A percentile compares a stretch with the other conserved stretches of the same genome.
phyloP scores from a whole-genome alignment of 257 asterid species.

The Petrea volubilis region DNA sequence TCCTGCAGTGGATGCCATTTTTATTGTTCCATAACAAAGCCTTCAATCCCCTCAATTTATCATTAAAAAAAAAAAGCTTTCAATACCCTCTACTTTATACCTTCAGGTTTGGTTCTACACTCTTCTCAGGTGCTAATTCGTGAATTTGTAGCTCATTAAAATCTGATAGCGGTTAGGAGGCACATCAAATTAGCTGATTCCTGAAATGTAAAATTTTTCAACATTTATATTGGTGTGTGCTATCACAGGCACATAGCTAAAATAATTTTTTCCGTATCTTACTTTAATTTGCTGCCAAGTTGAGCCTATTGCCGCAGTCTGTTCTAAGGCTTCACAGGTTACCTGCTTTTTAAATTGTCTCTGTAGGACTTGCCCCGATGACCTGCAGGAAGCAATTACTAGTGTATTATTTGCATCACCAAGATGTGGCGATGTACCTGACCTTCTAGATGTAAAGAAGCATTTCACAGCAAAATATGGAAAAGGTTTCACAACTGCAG shows the following conservation, averaged over 20 bases:
- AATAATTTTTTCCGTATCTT: background rate
- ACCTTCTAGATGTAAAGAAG: constrained; percentile 75
- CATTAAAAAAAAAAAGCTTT: too few species aligned
- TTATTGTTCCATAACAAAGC: too few species aligned
- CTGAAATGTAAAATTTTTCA: background rate
- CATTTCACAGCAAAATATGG: constrained; percentile 80
- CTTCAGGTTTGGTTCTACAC: too few species aligned
- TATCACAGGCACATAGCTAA: background rate
- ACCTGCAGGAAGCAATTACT: constrained; percentile 92
- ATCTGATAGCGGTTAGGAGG: too few species aligned
- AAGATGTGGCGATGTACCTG: constrained; percentile 95
- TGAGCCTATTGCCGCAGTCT: constrained; percentile 10
- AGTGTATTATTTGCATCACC: constrained; percentile 88
- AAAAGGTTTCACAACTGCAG: constrained; percentile 69
- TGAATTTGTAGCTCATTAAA: too few species aligned
- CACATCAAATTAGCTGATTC: constrained; percentile 4
- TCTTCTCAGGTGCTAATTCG: too few species aligned
- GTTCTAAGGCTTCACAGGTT: constrained; percentile 17
- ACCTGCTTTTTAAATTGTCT: constrained; percentile 23
- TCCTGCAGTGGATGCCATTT: too few species aligned
- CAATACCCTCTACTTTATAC: too few species aligned
- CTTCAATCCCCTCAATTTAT: too few species aligned
- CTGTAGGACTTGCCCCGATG: constrained; percentile 85
- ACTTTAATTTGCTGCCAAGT: constrained; percentile 7
- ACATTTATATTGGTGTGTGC: background rate